Base-by-base conservation (phyloP, 495 filamentous ascomycete species). In the Penicillium silybi region DNA sequence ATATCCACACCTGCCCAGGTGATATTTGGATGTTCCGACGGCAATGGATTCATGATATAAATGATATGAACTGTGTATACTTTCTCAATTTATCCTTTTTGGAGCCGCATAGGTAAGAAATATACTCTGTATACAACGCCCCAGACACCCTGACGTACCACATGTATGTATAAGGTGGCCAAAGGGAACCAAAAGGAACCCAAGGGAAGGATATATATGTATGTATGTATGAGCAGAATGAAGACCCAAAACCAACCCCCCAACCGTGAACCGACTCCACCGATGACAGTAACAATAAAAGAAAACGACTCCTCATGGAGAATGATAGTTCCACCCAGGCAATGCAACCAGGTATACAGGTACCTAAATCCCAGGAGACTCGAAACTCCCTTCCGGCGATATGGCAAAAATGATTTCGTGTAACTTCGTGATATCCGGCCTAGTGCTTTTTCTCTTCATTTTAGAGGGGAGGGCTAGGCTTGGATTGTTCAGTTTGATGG, bases 381-480 rank as follows among this genome's bases (percentile, higher is more conserved):
- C 29, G 15, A 18, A 20, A 39, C 16, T 42, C 40, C 49, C 35
- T 45, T 29, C 37, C 25, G n/a, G 34, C 25, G 27, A 15, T 38
- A 44, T 32, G 35, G 17, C 19, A 38, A 40, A 39, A 34, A 29
- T 34, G 25, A 40, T 25, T 44, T 54, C 52, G 34, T 49, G 46
- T 44, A 20, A 45, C 15, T 42, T 54, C 52, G 52, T 54, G 20
- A 54, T 46, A 40, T 54, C 46, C 46, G n/a, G n/a, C n/a, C n/a
- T 47, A 40, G 35, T 29, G 25, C 18, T 32, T 41, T 27, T 4
- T 9, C 6, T 9, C 4, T 46, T 23, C 5, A 0, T 10, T 10
- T 37, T 7, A 3, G 9, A 23, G 5, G 4, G 10, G 6, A 6
- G 16, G 17, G 9, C 20, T 23, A 32, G 27, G 29, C 29, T 13